These are phyloP conservation scores for Medicago lupulina DNA, from an alignment of 306 rosid species.

Conservation along the genomic window DNA sequence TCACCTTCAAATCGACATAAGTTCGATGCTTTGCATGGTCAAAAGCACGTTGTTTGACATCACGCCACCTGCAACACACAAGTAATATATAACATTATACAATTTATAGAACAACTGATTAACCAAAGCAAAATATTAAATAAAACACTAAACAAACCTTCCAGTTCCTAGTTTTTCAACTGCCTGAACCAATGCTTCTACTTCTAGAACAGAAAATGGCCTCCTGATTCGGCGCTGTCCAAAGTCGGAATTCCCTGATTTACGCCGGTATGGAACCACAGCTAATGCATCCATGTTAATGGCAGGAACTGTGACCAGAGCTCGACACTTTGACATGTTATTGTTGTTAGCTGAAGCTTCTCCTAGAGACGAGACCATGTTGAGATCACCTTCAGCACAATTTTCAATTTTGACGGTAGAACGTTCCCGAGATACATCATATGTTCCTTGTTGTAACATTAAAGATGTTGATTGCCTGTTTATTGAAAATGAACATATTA, in stretches of 20 bases:
- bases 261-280: conserved; percentile 62
- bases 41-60: conserved; percentile 71
- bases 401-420: conserved; percentile 51
- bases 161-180: conserved; percentile 91
- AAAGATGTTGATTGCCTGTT: conserved; percentile 62
- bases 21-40: conserved; percentile 72
- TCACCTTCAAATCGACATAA: conserved; percentile 81
- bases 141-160: conserved; percentile 52
- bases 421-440: conserved; percentile 48
- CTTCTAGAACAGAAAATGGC: conserved; percentile 83
- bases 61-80: conserved; percentile 64
- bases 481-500: conserved; percentile 38
- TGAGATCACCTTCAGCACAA: conserved; percentile 52
- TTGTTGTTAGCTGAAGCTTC: conserved; percentile 52
- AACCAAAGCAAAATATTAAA: background rate
- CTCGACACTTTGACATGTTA: conserved; percentile 54
- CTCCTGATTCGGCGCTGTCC: conserved; percentile 77
- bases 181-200: conserved; percentile 79
- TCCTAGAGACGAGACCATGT: conserved; percentile 44
- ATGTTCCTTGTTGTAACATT: conserved; percentile 52
- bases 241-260: conserved; percentile 65
- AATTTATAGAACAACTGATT: background rate
- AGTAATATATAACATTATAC: background rate
- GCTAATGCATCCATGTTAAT: conserved; percentile 66
- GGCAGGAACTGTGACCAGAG: conserved; percentile 66